Evolutionary conservation across 495 filamentous ascomycete genomes (phyloP).

Genomic region (Daldinia vernicosa): DNA sequence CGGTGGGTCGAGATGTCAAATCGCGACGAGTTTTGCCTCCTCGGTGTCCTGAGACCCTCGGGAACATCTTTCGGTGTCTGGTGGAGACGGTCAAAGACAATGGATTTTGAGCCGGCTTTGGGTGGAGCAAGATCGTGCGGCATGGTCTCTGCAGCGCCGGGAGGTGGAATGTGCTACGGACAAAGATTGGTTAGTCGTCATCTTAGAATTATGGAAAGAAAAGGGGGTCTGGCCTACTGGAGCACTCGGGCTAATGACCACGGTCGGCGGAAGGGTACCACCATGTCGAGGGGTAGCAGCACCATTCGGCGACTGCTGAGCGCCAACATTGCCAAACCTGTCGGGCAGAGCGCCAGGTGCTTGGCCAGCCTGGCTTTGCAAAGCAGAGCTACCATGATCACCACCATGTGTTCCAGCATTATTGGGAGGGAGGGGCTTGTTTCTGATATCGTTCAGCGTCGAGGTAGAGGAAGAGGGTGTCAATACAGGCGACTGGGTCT

Average conservation of each 20-base stretch:
- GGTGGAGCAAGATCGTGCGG: constrained; percentile 96
- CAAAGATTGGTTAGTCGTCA: constrained; percentile 7
- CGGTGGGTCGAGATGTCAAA: constrained; percentile 98
- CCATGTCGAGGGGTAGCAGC: constrained; percentile 74
- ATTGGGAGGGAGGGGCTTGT: constrained; percentile 76
- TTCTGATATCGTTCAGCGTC: constrained; percentile 83
- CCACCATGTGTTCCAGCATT: constrained; percentile 68
- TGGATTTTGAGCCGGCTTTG: constrained; percentile 82
- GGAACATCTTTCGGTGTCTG: constrained; percentile 94
- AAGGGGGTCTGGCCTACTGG: constrained; percentile 70
- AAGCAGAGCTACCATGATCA: constrained; percentile 53
- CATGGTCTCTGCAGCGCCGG: constrained; percentile 96
- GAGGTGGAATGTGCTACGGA: constrained; percentile 87
- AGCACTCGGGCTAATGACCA: constrained; percentile 94
- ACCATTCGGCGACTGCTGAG: constrained; percentile 62
- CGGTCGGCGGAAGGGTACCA: constrained; percentile 79
- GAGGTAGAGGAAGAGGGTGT: constrained; percentile 89
- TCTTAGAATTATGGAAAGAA: constrained; percentile 13
- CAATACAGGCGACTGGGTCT: constrained; percentile 65
- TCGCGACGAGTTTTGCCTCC: constrained; percentile 94
- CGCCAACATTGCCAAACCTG: constrained; percentile 53
- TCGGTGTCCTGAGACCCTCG: constrained; percentile 93
- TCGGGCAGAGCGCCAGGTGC: constrained; percentile 48
- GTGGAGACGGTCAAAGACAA: constrained; percentile 90
- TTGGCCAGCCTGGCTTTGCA: constrained; percentile 52